phyloP scores from a whole-genome alignment of 805 yeast species.

The Candida endomychidarum region DNA sequence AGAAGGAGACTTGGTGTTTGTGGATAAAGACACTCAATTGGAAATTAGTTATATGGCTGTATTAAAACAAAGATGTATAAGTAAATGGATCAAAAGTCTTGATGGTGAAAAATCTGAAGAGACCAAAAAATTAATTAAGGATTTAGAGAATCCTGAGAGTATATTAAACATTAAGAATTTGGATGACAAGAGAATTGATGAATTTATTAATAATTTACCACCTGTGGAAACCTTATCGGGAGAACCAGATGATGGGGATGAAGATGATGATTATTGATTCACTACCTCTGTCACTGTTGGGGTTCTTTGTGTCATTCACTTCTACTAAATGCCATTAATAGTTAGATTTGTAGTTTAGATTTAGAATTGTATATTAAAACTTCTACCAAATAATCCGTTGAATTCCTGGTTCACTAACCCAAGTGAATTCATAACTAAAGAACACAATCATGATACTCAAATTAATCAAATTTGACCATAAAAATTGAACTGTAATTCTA shows the following conservation, averaged over 20 bases:
- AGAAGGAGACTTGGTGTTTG: conserved; percentile 71
- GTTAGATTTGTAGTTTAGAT: background rate
- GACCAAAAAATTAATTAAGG: conserved; percentile 16
- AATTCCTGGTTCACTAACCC: conserved; percentile 57
- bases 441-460: conserved; percentile 54
- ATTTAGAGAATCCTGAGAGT: conserved; percentile 23
- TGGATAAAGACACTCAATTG: conserved; percentile 55
- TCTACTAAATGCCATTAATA: too few relatives aligned
- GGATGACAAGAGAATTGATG: conserved; percentile 27
- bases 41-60: conserved; percentile 44
- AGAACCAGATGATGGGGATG: too few relatives aligned
- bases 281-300: too few relatives aligned
- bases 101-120: conserved; percentile 18
- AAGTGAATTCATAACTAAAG: conserved; percentile 57
- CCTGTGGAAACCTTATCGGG: conserved; percentile 1
- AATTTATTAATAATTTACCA: conserved; percentile 30
- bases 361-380: too few relatives aligned
- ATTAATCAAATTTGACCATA: conserved; percentile 63
- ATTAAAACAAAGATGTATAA: conserved; percentile 30
- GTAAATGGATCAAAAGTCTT: conserved; percentile 33
- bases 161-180: conserved; percentile 20
- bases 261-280: conserved; percentile 1
- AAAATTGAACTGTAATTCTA: conserved; percentile 46
- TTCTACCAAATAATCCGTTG: conserved; percentile 91
- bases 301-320: too few relatives aligned